phyloP scores from a whole-genome alignment of 352 stramenopile species.

The Pythium guiyangense region DNA sequence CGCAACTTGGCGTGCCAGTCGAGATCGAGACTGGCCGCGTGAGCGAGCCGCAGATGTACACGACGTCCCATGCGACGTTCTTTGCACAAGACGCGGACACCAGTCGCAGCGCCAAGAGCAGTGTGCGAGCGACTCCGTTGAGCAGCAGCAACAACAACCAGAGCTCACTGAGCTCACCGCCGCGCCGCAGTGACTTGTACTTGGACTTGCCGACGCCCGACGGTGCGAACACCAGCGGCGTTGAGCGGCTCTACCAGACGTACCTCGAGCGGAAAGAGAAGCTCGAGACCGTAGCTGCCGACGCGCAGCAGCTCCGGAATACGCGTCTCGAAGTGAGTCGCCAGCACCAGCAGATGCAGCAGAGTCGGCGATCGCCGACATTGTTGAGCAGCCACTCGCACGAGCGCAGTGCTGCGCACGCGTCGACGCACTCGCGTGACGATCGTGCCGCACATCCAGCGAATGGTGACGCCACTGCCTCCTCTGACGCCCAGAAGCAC shows the following conservation, averaged over 20 bases:
- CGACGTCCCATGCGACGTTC: conserved; percentile 5
- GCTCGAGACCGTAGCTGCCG: conserved; percentile 1
- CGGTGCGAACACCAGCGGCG: neutral
- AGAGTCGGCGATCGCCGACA: neutral
- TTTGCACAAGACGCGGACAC: conserved; percentile 1
- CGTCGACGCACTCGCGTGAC: too few relatives aligned
- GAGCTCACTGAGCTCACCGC: neutral
- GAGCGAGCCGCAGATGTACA: conserved; percentile 3
- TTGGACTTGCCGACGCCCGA: neutral
- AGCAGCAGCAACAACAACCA: neutral
- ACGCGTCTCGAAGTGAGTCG: neutral
- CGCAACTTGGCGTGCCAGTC: conserved; percentile 7
- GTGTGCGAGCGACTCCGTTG: neutral
- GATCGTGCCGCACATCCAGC: too few relatives aligned
- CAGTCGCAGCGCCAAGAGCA: neutral
- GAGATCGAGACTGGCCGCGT: conserved; percentile 4
- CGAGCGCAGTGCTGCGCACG: neutral
- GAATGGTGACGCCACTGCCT: too few relatives aligned
- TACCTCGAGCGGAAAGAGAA: conserved; percentile 4
- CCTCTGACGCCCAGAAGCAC: too few relatives aligned
- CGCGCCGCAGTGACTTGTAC: conserved; percentile 6
- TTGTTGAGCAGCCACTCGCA: neutral
- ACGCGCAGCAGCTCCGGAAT: neutral
- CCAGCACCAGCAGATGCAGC: conserved; percentile 7
- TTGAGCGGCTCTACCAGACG: conserved; percentile 8